Percentiles rank a stretch among this genome's conserved stretches.
phyloP scores from a whole-genome alignment of 139 green algal genomes.

The Eudorina sp. region DNA sequence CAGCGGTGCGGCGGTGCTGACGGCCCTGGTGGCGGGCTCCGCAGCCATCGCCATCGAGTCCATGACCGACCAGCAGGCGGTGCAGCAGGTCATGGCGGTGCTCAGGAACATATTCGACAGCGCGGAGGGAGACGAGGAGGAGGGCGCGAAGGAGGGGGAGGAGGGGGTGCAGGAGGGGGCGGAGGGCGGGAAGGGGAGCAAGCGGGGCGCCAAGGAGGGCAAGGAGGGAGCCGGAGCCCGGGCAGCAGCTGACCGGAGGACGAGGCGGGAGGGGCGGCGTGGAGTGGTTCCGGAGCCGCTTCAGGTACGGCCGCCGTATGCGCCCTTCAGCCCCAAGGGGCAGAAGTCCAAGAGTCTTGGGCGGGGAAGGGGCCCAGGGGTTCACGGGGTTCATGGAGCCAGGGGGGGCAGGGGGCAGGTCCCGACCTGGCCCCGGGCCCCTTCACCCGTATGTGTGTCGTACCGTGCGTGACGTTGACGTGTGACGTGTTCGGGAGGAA shows the following conservation, averaged over 20 bases:
- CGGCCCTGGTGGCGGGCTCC: conserved; percentile 87
- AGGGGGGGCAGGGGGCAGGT: no score
- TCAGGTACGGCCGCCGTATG: conserved; percentile 63
- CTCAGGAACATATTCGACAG: conserved; percentile 85
- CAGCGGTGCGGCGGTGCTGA: conserved; percentile 79
- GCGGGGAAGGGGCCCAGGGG: no score
- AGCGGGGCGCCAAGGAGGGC: background rate
- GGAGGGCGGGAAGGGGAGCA: background rate
- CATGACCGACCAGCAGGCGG: conserved; percentile 57
- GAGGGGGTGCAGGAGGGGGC: background rate
- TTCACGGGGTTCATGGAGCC: no score
- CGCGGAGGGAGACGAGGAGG: background rate
- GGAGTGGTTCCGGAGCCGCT: conserved; percentile 81
- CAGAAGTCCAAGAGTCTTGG: no score
- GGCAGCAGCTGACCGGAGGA: background rate
- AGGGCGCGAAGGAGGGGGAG: background rate
- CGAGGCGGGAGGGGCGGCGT: background rate
- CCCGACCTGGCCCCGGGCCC: no score
- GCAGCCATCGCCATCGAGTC: conserved; percentile 58
- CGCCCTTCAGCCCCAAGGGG: no score
- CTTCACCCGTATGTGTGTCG: no score
- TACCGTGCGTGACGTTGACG: no score
- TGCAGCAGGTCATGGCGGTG: conserved; percentile 80
- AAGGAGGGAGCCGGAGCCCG: background rate
- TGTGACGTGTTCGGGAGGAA: no score